phyloP scores from a whole-genome alignment of 2,329 filamentous ascomycete species.

The Colletotrichum costaricense region DNA sequence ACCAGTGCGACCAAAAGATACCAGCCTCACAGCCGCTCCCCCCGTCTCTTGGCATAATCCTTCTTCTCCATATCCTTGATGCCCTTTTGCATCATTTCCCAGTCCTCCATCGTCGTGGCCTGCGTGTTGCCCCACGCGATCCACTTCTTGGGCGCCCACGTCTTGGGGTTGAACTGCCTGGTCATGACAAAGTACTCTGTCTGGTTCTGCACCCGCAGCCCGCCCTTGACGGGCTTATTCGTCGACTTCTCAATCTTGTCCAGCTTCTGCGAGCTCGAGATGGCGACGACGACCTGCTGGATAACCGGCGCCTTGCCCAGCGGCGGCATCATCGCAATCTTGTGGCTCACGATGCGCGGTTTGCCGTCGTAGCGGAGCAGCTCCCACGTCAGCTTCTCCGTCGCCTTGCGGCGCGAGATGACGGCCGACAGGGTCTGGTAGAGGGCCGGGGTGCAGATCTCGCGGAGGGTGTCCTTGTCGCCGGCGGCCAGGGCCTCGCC shows the following conservation, averaged over 20 bases:
- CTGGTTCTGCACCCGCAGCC: constrained; percentile 63
- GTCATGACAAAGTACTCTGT: constrained; percentile 75
- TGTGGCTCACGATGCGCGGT: constrained; percentile 66
- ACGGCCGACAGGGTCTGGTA: constrained; percentile 61
- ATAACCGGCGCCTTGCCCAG: constrained; percentile 52
- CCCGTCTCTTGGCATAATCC: constrained; percentile 15
- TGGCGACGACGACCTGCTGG: constrained; percentile 71
- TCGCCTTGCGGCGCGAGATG: constrained; percentile 62
- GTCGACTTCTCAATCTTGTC: constrained; percentile 52
- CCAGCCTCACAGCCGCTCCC: constrained; percentile 22
- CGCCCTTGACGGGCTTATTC: constrained; percentile 50
- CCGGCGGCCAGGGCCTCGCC: constrained; percentile 70
- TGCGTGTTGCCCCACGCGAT: constrained; percentile 72
- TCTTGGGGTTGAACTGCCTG: constrained; percentile 55
- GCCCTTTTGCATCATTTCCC: constrained; percentile 47
- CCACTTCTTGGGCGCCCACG: constrained; percentile 66
- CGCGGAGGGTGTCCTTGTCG: constrained; percentile 61
- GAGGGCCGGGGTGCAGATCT: constrained; percentile 66
- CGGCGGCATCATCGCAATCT: constrained; percentile 57
- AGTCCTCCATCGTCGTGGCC: constrained; percentile 61
- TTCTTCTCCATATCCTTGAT: constrained; percentile 44
- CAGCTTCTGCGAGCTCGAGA: constrained; percentile 67
- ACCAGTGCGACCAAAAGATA: too few species aligned
- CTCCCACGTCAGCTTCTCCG: constrained; percentile 63
- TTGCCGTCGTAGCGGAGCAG: constrained; percentile 62